Percentiles rank a stretch among this genome's conserved stretches.
Evolutionary conservation across 208 protist genomes (phyloP).

Genomic region (Leptomonas seymouri): DNA sequence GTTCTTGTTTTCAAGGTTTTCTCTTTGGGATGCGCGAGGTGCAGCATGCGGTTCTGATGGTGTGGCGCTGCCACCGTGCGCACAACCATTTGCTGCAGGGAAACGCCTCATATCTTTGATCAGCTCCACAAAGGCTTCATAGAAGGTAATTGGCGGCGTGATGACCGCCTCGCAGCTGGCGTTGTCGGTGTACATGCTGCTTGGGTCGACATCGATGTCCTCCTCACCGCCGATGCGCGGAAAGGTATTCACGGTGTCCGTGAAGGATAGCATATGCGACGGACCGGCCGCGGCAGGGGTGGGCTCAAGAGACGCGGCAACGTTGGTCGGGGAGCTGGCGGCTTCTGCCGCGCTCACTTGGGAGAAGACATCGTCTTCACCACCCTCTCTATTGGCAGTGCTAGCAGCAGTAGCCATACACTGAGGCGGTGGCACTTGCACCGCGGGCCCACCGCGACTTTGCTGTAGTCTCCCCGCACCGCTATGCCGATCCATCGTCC

Average conservation of each 20-base stretch:
- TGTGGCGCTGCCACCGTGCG: neutral
- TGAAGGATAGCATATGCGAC: constrained; percentile 22
- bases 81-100: too few relatives aligned
- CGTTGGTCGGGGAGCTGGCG: neutral
- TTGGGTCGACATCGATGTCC: constrained; percentile 28
- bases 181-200: constrained; percentile 11
- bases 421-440: neutral
- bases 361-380: constrained; percentile 14
- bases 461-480: neutral
- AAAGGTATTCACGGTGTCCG: constrained; percentile 7
- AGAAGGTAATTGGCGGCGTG: constrained; percentile 22
- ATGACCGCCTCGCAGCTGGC: neutral
- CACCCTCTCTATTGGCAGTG: neutral
- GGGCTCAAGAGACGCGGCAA: neutral
- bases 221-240: constrained; percentile 24
- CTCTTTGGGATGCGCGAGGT: neutral
- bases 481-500: neutral
- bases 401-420: neutral
- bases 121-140: constrained; percentile 16
- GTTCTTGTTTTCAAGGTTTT: neutral
- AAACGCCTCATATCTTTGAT: constrained; percentile 6
- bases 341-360: constrained; percentile 15
- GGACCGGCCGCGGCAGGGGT: neutral
- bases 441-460: too few relatives aligned
- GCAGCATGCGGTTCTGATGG: neutral